Percentiles rank a stretch among this genome's conserved stretches.
Evolutionary conservation across 495 filamentous ascomycete species (phyloP).

Genomic region (Penicillium angulare): DNA sequence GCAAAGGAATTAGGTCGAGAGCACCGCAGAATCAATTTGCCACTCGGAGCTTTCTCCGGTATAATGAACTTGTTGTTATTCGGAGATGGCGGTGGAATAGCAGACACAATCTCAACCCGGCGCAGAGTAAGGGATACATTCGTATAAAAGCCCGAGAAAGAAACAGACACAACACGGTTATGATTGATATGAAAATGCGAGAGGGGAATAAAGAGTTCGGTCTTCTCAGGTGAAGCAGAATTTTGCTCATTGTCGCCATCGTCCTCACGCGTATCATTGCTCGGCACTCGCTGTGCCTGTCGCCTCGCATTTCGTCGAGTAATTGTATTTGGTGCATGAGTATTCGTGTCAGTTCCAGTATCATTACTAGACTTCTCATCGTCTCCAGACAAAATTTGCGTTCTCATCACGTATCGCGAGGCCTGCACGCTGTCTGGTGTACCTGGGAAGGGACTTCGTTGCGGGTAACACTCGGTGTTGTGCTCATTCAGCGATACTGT

Average conservation of each 20-base stretch:
- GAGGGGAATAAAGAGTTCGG: slow-evolving; percentile 73
- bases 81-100: slow-evolving; percentile 38
- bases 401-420: slow-evolving; percentile 51
- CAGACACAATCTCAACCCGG: slow-evolving; percentile 62
- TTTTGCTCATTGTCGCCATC: not conserved
- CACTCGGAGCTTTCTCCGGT: slow-evolving; percentile 62
- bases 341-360: not conserved
- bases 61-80: slow-evolving; percentile 40
- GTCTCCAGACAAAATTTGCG: not conserved
- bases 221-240: slow-evolving; percentile 11
- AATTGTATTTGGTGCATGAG: too few species aligned
- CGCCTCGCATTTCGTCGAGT: not conserved
- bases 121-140: slow-evolving; percentile 50
- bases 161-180: slow-evolving; percentile 58
- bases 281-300: too few species aligned
- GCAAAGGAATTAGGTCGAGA: slow-evolving; percentile 72
- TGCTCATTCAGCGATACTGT: slow-evolving; percentile 71
- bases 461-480: slow-evolving; percentile 60
- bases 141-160: slow-evolving; percentile 67
- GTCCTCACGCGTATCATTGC: not conserved
- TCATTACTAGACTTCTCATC: slow-evolving; percentile 1
- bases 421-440: slow-evolving; percentile 75
- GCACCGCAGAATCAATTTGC: slow-evolving; percentile 62
- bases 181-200: slow-evolving; percentile 68
- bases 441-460: slow-evolving; percentile 63